Base-by-base conservation (phyloP, 352 stramenopile genomes). In the Phytopythium aichiense region DNA sequence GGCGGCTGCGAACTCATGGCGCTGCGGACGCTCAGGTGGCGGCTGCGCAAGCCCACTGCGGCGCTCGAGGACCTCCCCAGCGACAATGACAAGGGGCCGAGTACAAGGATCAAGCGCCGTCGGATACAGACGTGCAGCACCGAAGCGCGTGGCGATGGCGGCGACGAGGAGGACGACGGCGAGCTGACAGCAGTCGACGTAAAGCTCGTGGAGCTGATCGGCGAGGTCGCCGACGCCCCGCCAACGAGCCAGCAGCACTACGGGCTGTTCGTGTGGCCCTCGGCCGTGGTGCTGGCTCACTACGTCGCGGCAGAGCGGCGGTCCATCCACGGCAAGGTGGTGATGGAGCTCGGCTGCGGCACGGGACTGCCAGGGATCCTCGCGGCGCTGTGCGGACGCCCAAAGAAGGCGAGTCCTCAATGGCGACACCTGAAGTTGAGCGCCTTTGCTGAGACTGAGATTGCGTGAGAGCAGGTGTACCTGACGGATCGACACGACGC, bases 251-350 rank as follows among this genome's bases (percentile, higher is more conserved):
- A 79, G 23, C 77, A 83, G 33, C 60, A 89, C 58, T 91, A 83
- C 23, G 81, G 79, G 18, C 65, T 91, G 57, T 91, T 91, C 53
- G 54, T 91, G 22, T 91, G 81, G 81, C 79, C 81, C 1, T 82
- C 76, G 0, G 81, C 81, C 9, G 61, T 81, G 33, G 57, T 84
- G 30, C 57, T 91, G 22, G 76, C 79, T 42, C 72, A 70, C 20
- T 87, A 83, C 58, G 28, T 91, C 22, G 77, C 76, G 2, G 65
- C 66, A 20, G 53, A 87, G 49, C 51, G 49, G 13, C 28, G 49
- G 25, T 63, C 28, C 7, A 53, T 88, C 11, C 54, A 45, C 1
- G 56, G 67, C n/a, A 81, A 83, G 53, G 65, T 80, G 11, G 67
- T 89, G 11, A 61, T 89, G 55, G 81, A 91, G 61, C 52, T 91